Base-by-base conservation (phyloP, 129 eudicot genomes). In the Centella asiatica region DNA sequence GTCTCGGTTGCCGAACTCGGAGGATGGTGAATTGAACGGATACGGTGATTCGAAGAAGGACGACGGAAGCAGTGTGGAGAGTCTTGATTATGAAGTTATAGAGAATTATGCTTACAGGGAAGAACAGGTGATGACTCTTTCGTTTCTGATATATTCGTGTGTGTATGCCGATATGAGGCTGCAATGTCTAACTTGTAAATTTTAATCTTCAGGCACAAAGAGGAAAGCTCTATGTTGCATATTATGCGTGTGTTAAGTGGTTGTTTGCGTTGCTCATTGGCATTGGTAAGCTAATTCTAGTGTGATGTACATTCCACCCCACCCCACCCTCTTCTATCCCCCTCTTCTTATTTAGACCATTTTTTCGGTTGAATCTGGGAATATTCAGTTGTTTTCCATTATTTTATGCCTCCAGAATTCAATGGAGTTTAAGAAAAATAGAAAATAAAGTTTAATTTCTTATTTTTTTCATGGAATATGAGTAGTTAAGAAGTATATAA, bases 41-140 rank as follows among this genome's bases (percentile, higher is more conserved):
- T 69, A 62, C 20, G 81, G 76, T 15, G 69, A 23, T 9, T 65
- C 52, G 23, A 80, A 69, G 69, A 78, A 60, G 74, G 55, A 0
- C 14, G 83, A 81, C 52, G 79, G 65, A 13, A 75, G 70, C 64
- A 69, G 69, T 23, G 90, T 81, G 22, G 96, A 92, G 73, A 87
- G 96, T 71, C 96, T 92, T 65, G 98, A 92, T 57, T 92, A 92
- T 53, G 98, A 92, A 84, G 96, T 92, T 10, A 80, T 92, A 39
- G 98, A 92, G 70, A 92, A 92, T 69, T 80, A 68, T 60, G 94
- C 96, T 29, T 92, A 92, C 40, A 74, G 98, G 40, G 84, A 81
- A 84, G 96, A 92, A 58, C 96, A 87, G 95, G 98, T 92, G 12
- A 37, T 37, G 22, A 65, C 19, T 18, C 25, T 44, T 23, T 57